Evolutionary conservation across 495 filamentous ascomycete species (phyloP).

Genomic region (Aspergillus heteromorphus): DNA sequence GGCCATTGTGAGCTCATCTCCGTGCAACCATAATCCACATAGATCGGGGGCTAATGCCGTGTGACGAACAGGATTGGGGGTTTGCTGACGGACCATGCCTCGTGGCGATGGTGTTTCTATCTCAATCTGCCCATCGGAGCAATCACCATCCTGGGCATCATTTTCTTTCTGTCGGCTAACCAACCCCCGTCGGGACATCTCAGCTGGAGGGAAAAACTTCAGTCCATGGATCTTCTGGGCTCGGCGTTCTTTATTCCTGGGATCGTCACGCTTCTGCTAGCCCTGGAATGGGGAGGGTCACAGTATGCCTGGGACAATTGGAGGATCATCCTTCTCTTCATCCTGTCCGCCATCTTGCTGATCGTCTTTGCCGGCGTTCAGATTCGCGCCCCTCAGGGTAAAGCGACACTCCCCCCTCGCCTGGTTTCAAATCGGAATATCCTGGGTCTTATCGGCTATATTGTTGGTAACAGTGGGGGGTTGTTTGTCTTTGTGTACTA

Average conservation of each 20-base stretch:
- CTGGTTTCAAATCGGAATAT: too few relatives aligned
- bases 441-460: too few relatives aligned
- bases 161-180: conserved; percentile 50
- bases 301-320: conserved; percentile 59
- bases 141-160: conserved; percentile 53
- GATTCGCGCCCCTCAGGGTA: too few relatives aligned
- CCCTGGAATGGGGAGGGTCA: conserved; percentile 81
- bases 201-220: conserved; percentile 40
- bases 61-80: too few relatives aligned
- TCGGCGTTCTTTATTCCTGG: conserved; percentile 64
- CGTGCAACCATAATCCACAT: too few relatives aligned
- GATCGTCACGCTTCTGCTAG: conserved; percentile 68
- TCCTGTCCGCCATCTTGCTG: conserved; percentile 64
- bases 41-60: too few relatives aligned
- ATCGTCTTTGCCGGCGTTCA: conserved; percentile 60
- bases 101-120: conserved; percentile 61
- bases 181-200: conserved; percentile 27
- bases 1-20: conserved; percentile 28
- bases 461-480: too few relatives aligned
- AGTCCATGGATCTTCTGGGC: conserved; percentile 63
- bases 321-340: conserved; percentile 66
- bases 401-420: too few relatives aligned
- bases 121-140: conserved; percentile 67
- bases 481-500: too few relatives aligned
- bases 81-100: conserved; percentile 55